These are phyloP conservation scores for Trypanosoma scelopori DNA, from an alignment of 208 protist species.

Conservation along the genomic window DNA sequence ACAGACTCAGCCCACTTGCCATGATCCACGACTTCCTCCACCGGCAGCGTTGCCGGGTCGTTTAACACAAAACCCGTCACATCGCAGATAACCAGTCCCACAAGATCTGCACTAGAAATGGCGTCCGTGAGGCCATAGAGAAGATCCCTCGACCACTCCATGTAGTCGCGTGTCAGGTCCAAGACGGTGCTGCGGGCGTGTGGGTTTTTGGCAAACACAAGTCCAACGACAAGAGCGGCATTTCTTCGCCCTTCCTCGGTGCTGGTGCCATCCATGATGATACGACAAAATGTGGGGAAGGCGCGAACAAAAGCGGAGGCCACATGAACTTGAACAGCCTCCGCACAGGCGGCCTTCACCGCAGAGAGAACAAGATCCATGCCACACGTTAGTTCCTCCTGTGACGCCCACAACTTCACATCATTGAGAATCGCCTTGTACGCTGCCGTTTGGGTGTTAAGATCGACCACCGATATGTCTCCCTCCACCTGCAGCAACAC, in stretches of 20 bases:
- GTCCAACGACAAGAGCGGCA: background rate
- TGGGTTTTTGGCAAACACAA: constrained; percentile 7
- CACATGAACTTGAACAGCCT: constrained; percentile 7
- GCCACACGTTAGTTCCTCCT: constrained; percentile 1
- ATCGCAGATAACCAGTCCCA: background rate
- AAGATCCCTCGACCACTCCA: constrained; percentile 6
- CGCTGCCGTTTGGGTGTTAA: constrained; percentile 2
- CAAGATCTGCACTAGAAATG: background rate
- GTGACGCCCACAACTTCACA: constrained; percentile 12
- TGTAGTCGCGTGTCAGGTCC: constrained; percentile 7
- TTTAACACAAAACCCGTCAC: constrained; percentile 7
- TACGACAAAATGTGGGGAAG: constrained; percentile 5
- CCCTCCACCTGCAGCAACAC: constrained; percentile 12
- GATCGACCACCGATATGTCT: background rate
- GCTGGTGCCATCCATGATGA: constrained; percentile 7
- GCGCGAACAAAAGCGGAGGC: constrained; percentile 3
- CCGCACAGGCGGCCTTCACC: background rate
- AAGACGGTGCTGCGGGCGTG: background rate
- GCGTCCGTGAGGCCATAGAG: background rate
- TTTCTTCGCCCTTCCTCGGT: background rate
- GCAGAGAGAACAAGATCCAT: constrained; percentile 7
- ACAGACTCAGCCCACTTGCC: constrained; percentile 5
- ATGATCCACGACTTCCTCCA: background rate
- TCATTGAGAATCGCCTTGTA: constrained; percentile 14
- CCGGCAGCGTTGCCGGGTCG: background rate